Conservation (phyloP, 1,139 yeast species). For the Pichia kudriavzevii region DNA sequence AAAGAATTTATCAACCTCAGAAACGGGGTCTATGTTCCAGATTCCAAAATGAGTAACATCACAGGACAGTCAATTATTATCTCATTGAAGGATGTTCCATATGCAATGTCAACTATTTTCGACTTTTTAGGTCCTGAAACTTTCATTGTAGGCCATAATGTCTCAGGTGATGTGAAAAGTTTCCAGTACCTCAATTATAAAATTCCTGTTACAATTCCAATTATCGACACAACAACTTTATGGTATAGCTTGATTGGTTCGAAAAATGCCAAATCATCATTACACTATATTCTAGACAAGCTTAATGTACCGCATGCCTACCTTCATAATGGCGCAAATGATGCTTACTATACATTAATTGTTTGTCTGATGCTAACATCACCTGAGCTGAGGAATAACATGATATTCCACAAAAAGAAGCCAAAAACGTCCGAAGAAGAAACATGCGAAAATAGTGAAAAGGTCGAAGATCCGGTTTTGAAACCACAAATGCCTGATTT, state of each 20-base stretch:
- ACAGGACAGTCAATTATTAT: conserved; percentile 49
- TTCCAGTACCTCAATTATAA: conserved; percentile 40
- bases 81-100: conserved; percentile 31
- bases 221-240: conserved; percentile 48
- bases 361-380: conserved; percentile 23
- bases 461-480: neutral
- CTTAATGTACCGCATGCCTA: conserved; percentile 54
- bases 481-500: conserved; percentile 5
- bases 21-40: conserved; percentile 58
- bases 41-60: conserved; percentile 48
- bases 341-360: conserved; percentile 58
- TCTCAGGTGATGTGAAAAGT: conserved; percentile 56
- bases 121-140: conserved; percentile 33
- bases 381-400: conserved; percentile 20
- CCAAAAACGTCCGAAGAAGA: neutral
- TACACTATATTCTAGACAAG: conserved; percentile 44
- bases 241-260: conserved; percentile 38
- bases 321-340: conserved; percentile 80
- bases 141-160: conserved; percentile 58
- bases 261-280: conserved; percentile 33
- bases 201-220: conserved; percentile 31
- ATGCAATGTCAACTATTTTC: conserved; percentile 37
- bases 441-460: neutral
- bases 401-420: conserved; percentile 9
- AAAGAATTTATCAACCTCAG: conserved; percentile 38